Conservation (phyloP, 2,329 filamentous ascomycete genomes). For the Aureobasidium pullulans region DNA sequence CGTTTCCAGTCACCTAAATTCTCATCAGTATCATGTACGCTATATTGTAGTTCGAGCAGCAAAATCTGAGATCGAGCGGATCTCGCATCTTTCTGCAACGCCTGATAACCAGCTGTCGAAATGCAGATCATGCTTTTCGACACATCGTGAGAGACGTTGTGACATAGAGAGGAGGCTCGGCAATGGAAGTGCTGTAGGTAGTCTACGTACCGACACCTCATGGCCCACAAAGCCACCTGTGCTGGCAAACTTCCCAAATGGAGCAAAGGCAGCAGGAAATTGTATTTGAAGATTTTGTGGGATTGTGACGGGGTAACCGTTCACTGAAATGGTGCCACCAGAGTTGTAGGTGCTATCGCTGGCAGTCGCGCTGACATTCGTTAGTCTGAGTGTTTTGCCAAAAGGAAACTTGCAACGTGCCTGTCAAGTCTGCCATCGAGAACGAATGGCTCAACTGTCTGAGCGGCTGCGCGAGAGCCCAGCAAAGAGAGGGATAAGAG, state of each 20-base stretch:
- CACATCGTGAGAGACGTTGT: too few species aligned
- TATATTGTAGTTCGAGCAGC: neutral
- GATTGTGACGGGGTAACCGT: slow-evolving; percentile 39
- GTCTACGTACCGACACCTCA: slow-evolving; percentile 22
- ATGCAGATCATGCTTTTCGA: too few species aligned
- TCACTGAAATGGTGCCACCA: slow-evolving; percentile 40
- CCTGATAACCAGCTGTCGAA: too few species aligned
- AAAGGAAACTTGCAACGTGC: slow-evolving; percentile 14
- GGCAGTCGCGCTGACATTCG: slow-evolving; percentile 15
- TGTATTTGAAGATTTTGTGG: slow-evolving; percentile 45
- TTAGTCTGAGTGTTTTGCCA: neutral
- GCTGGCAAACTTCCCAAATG: slow-evolving; percentile 29
- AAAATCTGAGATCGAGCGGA: too few species aligned
- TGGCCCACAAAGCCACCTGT: slow-evolving; percentile 17
- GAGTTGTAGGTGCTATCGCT: slow-evolving; percentile 31
- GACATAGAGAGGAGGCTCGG: too few species aligned
- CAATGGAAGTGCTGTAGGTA: too few species aligned
- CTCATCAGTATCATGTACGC: slow-evolving; percentile 17
- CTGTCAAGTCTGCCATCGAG: slow-evolving; percentile 25
- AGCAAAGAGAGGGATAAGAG: neutral
- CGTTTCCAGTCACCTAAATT: slow-evolving; percentile 31
- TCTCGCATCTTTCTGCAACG: too few species aligned
- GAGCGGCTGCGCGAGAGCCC: neutral
- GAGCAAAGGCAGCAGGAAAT: slow-evolving; percentile 41
- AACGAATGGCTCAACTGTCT: slow-evolving; percentile 16